phyloP scores from a whole-genome alignment of 2,329 filamentous ascomycete genomes.

The Trichoderma afroharzianum region DNA sequence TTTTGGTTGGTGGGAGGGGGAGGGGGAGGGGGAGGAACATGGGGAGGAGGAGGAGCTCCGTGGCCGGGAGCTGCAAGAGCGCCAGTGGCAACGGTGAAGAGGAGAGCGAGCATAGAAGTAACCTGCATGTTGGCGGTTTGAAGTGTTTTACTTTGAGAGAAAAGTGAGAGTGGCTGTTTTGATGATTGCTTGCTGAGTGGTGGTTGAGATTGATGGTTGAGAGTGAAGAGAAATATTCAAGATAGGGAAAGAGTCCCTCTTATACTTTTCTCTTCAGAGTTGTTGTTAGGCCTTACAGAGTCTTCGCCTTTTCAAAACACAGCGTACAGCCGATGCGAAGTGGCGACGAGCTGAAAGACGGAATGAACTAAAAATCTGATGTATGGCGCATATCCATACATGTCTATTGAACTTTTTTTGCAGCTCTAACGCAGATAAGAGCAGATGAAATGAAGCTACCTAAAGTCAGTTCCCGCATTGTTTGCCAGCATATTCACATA shows the following conservation, averaged over 20 bases:
- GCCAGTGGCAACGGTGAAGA: neutral
- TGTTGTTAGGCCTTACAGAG: neutral
- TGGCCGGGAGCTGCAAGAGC: neutral
- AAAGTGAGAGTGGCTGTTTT: neutral
- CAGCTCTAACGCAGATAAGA: neutral
- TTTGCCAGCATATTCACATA: neutral
- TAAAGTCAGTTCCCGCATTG: neutral
- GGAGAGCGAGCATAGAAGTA: neutral
- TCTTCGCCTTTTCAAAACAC: neutral
- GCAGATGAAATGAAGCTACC: neutral
- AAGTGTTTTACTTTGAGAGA: neutral
- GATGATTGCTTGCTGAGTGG: neutral
- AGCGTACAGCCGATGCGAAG: neutral
- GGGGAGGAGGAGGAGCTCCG: neutral
- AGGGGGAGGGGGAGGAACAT: neutral
- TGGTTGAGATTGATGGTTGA: neutral
- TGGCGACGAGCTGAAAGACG: neutral
- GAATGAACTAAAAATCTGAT: neutral
- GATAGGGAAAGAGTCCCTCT: neutral
- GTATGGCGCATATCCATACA: neutral
- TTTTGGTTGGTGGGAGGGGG: neutral
- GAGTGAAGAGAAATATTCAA: neutral
- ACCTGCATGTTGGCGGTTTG: neutral
- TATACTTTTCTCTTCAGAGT: neutral
- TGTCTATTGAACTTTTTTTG: neutral